Evolutionary conservation across 106 monocot genomes (phyloP).

Genomic region (Dioscorea dumetorum): DNA sequence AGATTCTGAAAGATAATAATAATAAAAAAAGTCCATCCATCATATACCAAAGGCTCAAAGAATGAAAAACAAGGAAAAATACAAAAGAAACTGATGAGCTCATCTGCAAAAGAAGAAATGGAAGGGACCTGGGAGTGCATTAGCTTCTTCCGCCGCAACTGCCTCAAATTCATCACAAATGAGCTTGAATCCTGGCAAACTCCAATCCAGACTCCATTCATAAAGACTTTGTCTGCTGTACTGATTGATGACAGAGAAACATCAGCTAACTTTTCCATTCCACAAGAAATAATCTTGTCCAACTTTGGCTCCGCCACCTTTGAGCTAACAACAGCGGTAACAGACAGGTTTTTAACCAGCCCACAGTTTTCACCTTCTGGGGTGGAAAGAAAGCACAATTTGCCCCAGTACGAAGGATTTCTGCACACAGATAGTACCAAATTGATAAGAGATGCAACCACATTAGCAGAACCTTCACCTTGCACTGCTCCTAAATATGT

Average conservation of each 20-base stretch:
- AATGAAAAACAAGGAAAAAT: no score
- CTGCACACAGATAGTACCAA: constrained; percentile 31
- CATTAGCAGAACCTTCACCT: no score
- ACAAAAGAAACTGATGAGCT: no score
- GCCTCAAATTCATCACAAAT: constrained; percentile 55
- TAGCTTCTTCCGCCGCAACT: constrained; percentile 38
- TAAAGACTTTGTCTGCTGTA: constrained; percentile 56
- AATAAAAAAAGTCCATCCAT: no score
- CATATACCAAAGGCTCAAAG: no score
- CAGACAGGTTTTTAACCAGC: constrained; percentile 81
- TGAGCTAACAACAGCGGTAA: constrained; percentile 71
- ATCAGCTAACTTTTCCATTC: constrained; percentile 61
- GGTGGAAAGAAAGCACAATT: constrained; percentile 85
- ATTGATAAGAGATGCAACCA: neutral
- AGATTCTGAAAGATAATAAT: no score
- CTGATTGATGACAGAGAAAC: constrained; percentile 23
- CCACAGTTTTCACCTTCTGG: constrained; percentile 99
- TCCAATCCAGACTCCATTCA: constrained; percentile 92
- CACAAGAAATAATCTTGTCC: constrained; percentile 49
- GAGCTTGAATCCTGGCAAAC: constrained; percentile 41
- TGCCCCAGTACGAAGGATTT: constrained; percentile 94
- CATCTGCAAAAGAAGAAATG: neutral
- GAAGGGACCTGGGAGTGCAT: constrained; percentile 56
- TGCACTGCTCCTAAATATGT: no score
- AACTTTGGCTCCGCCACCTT: constrained; percentile 32